Percentiles rank a stretch among this genome's conserved stretches.
Conservation (phyloP, 106 monocot genomes). For the Dactylorhiza incarnata region DNA sequence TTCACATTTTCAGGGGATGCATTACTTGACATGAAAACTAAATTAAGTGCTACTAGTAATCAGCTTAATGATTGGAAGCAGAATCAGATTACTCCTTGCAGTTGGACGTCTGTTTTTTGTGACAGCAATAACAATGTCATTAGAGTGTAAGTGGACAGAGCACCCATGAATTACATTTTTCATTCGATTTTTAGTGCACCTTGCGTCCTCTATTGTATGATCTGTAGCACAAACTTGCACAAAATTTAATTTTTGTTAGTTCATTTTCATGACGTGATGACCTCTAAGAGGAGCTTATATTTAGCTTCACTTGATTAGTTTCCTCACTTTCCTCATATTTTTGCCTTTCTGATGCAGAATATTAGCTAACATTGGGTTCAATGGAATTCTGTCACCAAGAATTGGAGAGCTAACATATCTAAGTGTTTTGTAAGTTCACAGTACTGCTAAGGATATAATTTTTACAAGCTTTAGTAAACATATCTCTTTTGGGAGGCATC, state of each 20-base stretch:
- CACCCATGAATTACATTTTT: not conserved
- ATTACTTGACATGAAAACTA: slow-evolving; percentile 60
- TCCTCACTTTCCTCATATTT: not conserved
- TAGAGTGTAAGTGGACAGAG: slow-evolving; percentile 47
- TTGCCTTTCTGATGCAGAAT: slow-evolving; percentile 33
- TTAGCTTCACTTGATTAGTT: not conserved
- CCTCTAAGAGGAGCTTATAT: not conserved
- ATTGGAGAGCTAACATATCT: slow-evolving; percentile 53
- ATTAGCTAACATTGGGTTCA: slow-evolving; percentile 61
- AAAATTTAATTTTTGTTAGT: not conserved
- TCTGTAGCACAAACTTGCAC: not conserved
- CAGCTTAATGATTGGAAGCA: slow-evolving; percentile 71
- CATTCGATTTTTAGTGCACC: not conserved
- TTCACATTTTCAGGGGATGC: slow-evolving; percentile 48
- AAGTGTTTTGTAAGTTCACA: slow-evolving; percentile 41
- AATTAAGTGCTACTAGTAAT: slow-evolving; percentile 46
- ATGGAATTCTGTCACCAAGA: slow-evolving; percentile 66
- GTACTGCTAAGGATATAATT: not conserved
- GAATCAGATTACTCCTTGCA: slow-evolving; percentile 83
- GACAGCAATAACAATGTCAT: slow-evolving; percentile 45
- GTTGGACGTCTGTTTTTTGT: slow-evolving; percentile 64
- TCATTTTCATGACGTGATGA: not conserved
- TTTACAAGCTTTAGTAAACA: slow-evolving; percentile 3
- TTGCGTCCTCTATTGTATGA: not conserved
- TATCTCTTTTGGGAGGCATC: not conserved